Evolutionary conservation across 2,329 filamentous ascomycete species (phyloP), one percentile per base, ranked within the genome.

Genomic region (Diplocarpon rosae): DNA sequence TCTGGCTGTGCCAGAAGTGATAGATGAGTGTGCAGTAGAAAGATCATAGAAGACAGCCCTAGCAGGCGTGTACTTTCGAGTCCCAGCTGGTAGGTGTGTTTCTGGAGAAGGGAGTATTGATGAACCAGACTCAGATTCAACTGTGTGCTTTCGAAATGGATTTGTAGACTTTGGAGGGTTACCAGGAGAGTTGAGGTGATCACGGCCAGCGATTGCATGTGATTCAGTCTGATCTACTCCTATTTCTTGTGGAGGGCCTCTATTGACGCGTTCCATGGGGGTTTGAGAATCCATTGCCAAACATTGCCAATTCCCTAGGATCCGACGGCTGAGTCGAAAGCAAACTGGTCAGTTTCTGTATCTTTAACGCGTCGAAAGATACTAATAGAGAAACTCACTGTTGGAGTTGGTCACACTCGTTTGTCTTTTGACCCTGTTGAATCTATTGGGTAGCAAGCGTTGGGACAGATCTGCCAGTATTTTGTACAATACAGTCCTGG

Each of bases 41-140:
- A 59, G 48, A 37, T 61, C 57, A 39, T 57, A 15, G 32, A 59
- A 61, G 3, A 59, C 52, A 30, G 54, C 47, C 28, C 50, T 49
- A 8, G 48, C 39, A 13, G 55, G 54, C 5, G 53, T 49, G 20
- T 42, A 44, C 27, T 53, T 55, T 12, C 42, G 37, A 10, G 16
- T 35, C 20, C 32, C 37, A 7, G 17, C 5, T 20, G 34, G 27
- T 3, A 34, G 36, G 13, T 48, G 17, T 8, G 38, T 12, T 28
- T 45, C 45, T 33, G 39, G 44, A 29, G 29, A 34, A 9, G 37
- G 15, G 5, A 37, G 45, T 38, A 30, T 16, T 13, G 32, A 5
- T 13, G 24, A 11, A 4, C 40, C 30, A 8, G 15, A n/a, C 29
- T 24, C 28, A n/a, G 33, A 13, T 8, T 13, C 29, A 14, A 16